Conservation (phyloP, 1,139 yeast species). For the Lodderomyces beijingensis region DNA sequence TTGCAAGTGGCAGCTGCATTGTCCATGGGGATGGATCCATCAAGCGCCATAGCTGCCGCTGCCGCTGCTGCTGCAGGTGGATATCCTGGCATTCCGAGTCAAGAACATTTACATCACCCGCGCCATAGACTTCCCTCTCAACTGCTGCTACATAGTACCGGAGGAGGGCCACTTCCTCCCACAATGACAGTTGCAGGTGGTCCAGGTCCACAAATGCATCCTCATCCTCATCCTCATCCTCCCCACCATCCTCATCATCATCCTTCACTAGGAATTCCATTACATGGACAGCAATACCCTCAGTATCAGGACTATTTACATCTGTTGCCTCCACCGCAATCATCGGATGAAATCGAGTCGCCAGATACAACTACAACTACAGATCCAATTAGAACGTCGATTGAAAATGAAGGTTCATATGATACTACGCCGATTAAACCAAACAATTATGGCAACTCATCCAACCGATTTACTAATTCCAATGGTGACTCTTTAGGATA, state of each 20-base stretch:
- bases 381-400: slow-evolving; percentile 1
- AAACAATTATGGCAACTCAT: slow-evolving; percentile 2
- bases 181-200: too few species aligned
- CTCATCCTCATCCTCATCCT: background rate
- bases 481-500: slow-evolving; percentile 1
- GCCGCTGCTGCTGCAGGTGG: background rate
- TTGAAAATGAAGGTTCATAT: slow-evolving; percentile 2
- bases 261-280: slow-evolving; percentile 12
- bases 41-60: slow-evolving; percentile 13
- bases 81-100: background rate
- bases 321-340: too few species aligned
- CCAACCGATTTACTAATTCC: slow-evolving; percentile 1
- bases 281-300: slow-evolving; percentile 8
- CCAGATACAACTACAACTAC: slow-evolving; percentile 8
- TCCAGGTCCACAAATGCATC: background rate
- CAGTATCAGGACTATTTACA: slow-evolving; percentile 7
- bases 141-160: too few species aligned
- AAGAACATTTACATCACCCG: background rate
- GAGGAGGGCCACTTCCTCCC: slow-evolving; percentile 4
- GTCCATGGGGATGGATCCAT: slow-evolving; percentile 36
- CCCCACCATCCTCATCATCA: background rate
- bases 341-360: slow-evolving; percentile 7
- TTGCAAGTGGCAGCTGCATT: slow-evolving; percentile 34
- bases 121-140: too few species aligned
- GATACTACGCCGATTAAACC: slow-evolving; percentile 5